Evolutionary conservation across 2,329 filamentous ascomycete species (phyloP).

Genomic region (Emergomyces pasteurianus): DNA sequence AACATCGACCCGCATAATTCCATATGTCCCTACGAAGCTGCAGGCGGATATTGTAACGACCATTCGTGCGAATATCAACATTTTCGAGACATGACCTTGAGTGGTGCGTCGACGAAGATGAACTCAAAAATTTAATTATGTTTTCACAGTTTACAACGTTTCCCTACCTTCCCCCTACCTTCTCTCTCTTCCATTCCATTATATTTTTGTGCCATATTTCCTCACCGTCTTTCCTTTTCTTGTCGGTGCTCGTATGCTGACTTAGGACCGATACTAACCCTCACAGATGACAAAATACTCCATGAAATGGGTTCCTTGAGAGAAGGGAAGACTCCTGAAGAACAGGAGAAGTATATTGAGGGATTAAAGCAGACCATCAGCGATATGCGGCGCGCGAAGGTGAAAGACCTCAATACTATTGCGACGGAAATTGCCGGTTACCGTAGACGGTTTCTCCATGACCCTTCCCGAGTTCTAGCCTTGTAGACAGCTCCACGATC

Average conservation of each 20-base stretch:
- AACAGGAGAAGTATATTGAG: slow-evolving; percentile 32
- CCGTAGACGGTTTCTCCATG: slow-evolving; percentile 38
- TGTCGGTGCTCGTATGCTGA: slow-evolving; percentile 19
- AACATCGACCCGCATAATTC: slow-evolving; percentile 64
- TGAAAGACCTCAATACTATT: slow-evolving; percentile 39
- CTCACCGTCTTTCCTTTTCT: background rate
- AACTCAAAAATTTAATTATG: slow-evolving; percentile 11
- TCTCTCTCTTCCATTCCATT: slow-evolving; percentile 7
- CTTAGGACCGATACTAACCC: slow-evolving; percentile 26
- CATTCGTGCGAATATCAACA: slow-evolving; percentile 66
- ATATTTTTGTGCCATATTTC: slow-evolving; percentile 7
- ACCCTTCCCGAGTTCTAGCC: slow-evolving; percentile 34
- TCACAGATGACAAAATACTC: slow-evolving; percentile 40
- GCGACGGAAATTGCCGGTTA: slow-evolving; percentile 39
- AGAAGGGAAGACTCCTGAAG: slow-evolving; percentile 34
- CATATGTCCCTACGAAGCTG: slow-evolving; percentile 65
- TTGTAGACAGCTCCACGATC: slow-evolving; percentile 20
- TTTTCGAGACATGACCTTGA: slow-evolving; percentile 58
- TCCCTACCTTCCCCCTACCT: background rate
- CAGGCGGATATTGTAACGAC: slow-evolving; percentile 62
- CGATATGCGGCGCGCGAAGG: slow-evolving; percentile 36
- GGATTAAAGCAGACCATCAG: slow-evolving; percentile 39
- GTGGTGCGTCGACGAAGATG: slow-evolving; percentile 52
- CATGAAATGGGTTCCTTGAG: slow-evolving; percentile 37
- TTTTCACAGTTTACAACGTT: slow-evolving; percentile 11